Conservation (phyloP, 495 filamentous ascomycete species). For the Cercophora sp. region DNA sequence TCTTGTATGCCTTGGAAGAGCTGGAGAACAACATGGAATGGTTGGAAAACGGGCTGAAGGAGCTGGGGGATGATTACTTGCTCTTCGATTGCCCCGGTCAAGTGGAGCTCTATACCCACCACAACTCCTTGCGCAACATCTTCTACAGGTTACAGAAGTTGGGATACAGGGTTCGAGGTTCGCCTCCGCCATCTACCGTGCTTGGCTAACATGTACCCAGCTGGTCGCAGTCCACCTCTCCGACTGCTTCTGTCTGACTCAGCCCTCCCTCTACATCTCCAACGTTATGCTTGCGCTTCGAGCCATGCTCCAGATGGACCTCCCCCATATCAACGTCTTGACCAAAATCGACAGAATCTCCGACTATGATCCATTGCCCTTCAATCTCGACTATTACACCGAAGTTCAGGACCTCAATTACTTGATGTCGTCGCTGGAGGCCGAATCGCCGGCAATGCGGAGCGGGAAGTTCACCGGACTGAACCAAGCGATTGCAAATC, state of each 20-base stretch:
- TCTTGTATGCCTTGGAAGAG: slow-evolving; percentile 92
- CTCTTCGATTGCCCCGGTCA: slow-evolving; percentile 96
- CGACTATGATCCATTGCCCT: slow-evolving; percentile 74
- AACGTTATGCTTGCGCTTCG: slow-evolving; percentile 86
- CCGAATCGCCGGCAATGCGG: slow-evolving; percentile 50
- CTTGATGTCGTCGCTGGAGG: slow-evolving; percentile 72
- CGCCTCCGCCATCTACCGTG: too few relatives aligned
- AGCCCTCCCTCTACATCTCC: slow-evolving; percentile 91
- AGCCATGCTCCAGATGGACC: slow-evolving; percentile 95
- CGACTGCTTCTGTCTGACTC: slow-evolving; percentile 85
- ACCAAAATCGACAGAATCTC: slow-evolving; percentile 93
- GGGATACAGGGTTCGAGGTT: slow-evolving; percentile 72
- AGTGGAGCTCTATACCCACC: slow-evolving; percentile 94
- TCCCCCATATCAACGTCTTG: slow-evolving; percentile 90
- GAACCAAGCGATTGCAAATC: slow-evolving; percentile 78
- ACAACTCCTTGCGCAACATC: slow-evolving; percentile 82
- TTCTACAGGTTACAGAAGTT: slow-evolving; percentile 86
- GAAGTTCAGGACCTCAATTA: slow-evolving; percentile 92
- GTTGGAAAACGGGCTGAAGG: slow-evolving; percentile 73
- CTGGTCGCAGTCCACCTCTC: slow-evolving; percentile 85
- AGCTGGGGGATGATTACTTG: slow-evolving; percentile 83
- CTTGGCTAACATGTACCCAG: too few relatives aligned
- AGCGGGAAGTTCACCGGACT: slow-evolving; percentile 73
- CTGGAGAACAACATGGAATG: slow-evolving; percentile 89
- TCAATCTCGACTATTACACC: slow-evolving; percentile 94